Evolutionary conservation across 108 stramenopile genomes (phyloP).

Genomic region (Cyclotella cryptica): DNA sequence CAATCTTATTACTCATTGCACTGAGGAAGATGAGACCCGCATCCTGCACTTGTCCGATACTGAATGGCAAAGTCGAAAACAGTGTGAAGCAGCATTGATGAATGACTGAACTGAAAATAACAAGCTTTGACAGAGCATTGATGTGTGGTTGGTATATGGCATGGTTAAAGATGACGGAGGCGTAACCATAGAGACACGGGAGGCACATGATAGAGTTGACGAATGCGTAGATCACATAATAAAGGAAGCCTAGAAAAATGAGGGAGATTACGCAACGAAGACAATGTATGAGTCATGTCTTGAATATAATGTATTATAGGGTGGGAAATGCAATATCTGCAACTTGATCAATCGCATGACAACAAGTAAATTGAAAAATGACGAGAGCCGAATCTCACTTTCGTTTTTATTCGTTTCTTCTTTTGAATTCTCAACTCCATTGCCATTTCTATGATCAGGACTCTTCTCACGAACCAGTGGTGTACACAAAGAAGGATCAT

Average conservation of each 20-base stretch:
- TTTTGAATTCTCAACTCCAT: not conserved
- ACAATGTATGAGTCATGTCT: not conserved
- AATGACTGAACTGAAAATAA: constrained; percentile 82
- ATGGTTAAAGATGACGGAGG: constrained; percentile 90
- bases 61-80: constrained; percentile 87
- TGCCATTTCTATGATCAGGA: not conserved
- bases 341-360: too few relatives aligned
- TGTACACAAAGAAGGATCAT: constrained; percentile 17
- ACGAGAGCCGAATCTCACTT: constrained; percentile 2
- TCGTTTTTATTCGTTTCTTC: constrained; percentile 14
- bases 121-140: constrained; percentile 84
- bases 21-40: constrained; percentile 96
- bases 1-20: constrained; percentile 89
- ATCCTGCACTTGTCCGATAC: constrained; percentile 96
- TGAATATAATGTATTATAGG: not conserved
- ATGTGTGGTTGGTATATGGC: constrained; percentile 69
- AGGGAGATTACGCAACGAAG: not conserved
- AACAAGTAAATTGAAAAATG: not conserved
- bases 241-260: constrained; percentile 37
- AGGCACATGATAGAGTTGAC: constrained; percentile 82
- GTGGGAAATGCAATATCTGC: too few relatives aligned
- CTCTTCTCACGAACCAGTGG: not conserved
- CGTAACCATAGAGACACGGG: constrained; percentile 89
- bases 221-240: constrained; percentile 55
- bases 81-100: constrained; percentile 91